These are phyloP conservation scores for Niveomyces coronatus DNA, from an alignment of 2,329 filamentous ascomycete genomes.

Conservation along the genomic window DNA sequence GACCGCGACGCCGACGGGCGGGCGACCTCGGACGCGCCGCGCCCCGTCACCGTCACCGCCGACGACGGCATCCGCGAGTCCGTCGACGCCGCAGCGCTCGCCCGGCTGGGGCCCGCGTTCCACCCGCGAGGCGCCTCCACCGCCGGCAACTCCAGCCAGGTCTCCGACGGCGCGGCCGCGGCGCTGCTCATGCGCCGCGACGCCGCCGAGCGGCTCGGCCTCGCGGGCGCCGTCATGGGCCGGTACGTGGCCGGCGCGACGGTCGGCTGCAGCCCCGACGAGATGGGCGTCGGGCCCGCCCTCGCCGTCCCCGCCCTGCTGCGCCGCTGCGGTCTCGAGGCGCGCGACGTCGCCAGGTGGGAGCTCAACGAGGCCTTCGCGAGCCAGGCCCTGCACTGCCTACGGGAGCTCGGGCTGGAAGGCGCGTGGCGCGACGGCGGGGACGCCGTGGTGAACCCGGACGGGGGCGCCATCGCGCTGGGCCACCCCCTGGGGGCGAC, in stretches of 20 bases:
- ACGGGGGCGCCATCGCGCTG: slow-evolving; percentile 88
- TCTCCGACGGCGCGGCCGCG: slow-evolving; percentile 80
- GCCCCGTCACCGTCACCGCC: slow-evolving; percentile 55
- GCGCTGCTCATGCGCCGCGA: slow-evolving; percentile 76
- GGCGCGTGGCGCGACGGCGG: slow-evolving; percentile 49
- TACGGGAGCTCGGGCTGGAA: slow-evolving; percentile 59
- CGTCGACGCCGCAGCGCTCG: slow-evolving; percentile 59
- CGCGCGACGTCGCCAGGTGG: slow-evolving; percentile 69
- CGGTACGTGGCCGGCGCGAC: slow-evolving; percentile 72
- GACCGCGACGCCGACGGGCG: slow-evolving; percentile 52
- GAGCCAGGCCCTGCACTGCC: slow-evolving; percentile 57
- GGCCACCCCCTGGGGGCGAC: slow-evolving; percentile 88
- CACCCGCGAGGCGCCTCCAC: slow-evolving; percentile 64
- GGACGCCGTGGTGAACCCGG: slow-evolving; percentile 70
- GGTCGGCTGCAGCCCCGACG: slow-evolving; percentile 72
- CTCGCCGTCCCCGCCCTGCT: slow-evolving; percentile 77
- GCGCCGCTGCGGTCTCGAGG: slow-evolving; percentile 53
- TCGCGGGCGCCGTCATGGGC: slow-evolving; percentile 60
- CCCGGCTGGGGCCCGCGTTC: slow-evolving; percentile 79
- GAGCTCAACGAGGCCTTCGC: slow-evolving; percentile 85
- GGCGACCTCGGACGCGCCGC: slow-evolving; percentile 43
- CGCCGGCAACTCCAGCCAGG: slow-evolving; percentile 77
- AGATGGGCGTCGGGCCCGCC: slow-evolving; percentile 89
- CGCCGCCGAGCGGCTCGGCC: slow-evolving; percentile 63
- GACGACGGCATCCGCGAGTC: slow-evolving; percentile 76